phyloP scores from a whole-genome alignment of 2,329 filamentous ascomycete species.

The Aspergillus viridinutans region DNA sequence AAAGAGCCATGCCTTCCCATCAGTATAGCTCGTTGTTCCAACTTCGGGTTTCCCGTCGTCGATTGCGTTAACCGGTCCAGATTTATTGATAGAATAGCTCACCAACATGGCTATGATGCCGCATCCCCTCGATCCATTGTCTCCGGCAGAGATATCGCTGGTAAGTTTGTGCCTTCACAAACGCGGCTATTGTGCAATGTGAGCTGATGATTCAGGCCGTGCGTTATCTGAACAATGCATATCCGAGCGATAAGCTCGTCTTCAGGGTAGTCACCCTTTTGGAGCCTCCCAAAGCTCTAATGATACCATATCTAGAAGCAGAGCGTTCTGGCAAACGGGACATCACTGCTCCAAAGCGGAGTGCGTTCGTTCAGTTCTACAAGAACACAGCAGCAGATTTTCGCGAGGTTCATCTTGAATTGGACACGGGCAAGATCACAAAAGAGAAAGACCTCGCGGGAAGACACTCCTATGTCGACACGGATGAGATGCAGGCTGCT shows the following conservation, averaged over 20 bases:
- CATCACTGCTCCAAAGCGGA: background rate
- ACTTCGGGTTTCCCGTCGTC: background rate
- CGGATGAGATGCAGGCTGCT: slow-evolving; percentile 46
- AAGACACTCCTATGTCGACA: slow-evolving; percentile 27
- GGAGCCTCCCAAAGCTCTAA: background rate
- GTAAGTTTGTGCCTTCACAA: background rate
- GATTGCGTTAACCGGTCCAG: too few species aligned
- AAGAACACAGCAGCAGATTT: background rate
- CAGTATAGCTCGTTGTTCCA: background rate
- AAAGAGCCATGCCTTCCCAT: background rate
- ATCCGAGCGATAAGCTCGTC: background rate
- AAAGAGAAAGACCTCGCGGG: slow-evolving; percentile 10
- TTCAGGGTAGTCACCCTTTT: background rate
- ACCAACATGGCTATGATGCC: background rate
- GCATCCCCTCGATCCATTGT: background rate
- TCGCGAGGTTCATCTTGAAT: background rate
- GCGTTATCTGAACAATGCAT: background rate
- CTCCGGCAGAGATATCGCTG: background rate
- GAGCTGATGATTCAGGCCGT: background rate
- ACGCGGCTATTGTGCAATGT: background rate
- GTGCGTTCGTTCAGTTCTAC: background rate
- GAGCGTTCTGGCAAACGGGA: background rate
- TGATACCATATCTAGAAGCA: background rate
- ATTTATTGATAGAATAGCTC: too few species aligned
- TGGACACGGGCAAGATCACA: background rate